Evolutionary conservation across 75 land plant genomes (phyloP).

Genomic region (Larix kaempferi): DNA sequence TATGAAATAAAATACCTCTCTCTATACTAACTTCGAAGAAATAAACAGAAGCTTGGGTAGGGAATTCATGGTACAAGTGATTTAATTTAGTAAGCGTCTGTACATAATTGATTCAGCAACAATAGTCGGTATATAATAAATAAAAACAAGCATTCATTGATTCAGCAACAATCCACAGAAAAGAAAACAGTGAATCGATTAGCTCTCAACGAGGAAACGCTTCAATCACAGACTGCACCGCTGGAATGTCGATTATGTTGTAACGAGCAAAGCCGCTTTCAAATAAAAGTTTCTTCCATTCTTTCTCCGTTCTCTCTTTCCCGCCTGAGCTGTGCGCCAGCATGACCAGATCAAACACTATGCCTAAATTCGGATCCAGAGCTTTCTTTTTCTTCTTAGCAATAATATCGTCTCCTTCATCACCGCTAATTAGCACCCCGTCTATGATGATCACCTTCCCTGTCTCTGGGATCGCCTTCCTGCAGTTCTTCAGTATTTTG

Average conservation of each 20-base stretch:
- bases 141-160: no score
- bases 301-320: conserved; percentile 44
- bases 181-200: no score
- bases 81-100: no score
- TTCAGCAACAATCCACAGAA: no score
- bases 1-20: no score
- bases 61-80: no score
- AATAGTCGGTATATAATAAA: no score
- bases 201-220: conserved; percentile 8
- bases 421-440: conserved; percentile 7
- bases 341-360: conserved; percentile 30
- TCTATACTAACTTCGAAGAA: no score
- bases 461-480: conserved; percentile 27
- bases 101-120: no score
- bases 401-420: not conserved
- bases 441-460: conserved; percentile 46
- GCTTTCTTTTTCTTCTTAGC: not conserved
- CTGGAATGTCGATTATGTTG: conserved; percentile 5
- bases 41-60: no score
- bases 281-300: conserved; percentile 25
- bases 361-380: conserved; percentile 4
- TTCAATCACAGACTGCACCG: conserved; percentile 26
- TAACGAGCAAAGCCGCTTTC: conserved; percentile 32
- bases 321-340: conserved; percentile 23
- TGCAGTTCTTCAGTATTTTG: conserved; percentile 34